phyloP scores from a whole-genome alignment of 1,284 basidiomycete genomes.

The Neonothopanus nambi region DNA sequence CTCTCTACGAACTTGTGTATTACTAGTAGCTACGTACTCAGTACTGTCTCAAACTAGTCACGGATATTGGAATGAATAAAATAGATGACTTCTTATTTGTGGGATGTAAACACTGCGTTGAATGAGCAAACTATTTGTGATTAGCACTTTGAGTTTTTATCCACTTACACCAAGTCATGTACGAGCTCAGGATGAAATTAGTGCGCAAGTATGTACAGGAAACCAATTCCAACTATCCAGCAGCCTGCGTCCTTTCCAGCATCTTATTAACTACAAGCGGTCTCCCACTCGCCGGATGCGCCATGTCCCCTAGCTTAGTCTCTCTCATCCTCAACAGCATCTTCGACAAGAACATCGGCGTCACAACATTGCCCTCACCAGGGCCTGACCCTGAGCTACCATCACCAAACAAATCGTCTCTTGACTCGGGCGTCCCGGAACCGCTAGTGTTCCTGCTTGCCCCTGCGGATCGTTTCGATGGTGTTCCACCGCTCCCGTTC shows the following conservation, averaged over 20 bases:
- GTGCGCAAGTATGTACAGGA: no score
- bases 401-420: conserved; percentile 12
- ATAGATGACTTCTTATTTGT: no score
- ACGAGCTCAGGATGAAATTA: no score
- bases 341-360: conserved; percentile 51
- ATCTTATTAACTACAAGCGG: conserved; percentile 63
- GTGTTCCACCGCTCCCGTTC: no score
- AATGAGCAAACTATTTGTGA: no score
- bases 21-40: conserved; percentile 2
- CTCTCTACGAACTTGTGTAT: conserved; percentile 11
- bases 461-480: background rate
- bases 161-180: no score
- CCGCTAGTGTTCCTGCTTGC: background rate
- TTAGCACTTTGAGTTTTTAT: no score
- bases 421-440: conserved; percentile 7
- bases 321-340: conserved; percentile 72
- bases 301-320: conserved; percentile 58
- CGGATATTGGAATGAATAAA: background rate
- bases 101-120: no score
- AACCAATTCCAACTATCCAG: conserved; percentile 35
- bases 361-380: conserved; percentile 36
- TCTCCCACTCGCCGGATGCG: conserved; percentile 50
- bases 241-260: conserved; percentile 66
- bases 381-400: conserved; percentile 5
- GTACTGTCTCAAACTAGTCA: background rate